Percentiles rank a stretch among this genome's conserved stretches.
Conservation (phyloP, 73 alveolate genomes). For the Paraurostyla sp. region DNA sequence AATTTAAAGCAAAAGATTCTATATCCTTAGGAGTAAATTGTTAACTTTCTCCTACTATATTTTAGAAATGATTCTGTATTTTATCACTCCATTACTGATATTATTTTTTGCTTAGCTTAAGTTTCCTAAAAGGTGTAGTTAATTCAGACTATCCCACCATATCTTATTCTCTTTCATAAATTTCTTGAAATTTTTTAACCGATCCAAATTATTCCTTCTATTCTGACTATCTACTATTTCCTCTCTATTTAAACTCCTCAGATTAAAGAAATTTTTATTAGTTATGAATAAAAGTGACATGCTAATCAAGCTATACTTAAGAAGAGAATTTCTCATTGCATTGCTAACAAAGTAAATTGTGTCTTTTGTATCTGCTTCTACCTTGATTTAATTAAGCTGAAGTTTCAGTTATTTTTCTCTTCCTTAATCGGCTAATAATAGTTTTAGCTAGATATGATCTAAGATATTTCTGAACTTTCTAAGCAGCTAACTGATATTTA, state of each 20-base stretch:
- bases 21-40: too few relatives aligned
- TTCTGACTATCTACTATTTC: neutral
- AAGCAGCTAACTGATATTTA: conserved; percentile 40
- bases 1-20: too few relatives aligned
- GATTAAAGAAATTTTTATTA: too few relatives aligned
- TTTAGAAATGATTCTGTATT: neutral
- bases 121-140: conserved; percentile 16
- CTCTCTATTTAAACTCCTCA: neutral
- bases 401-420: neutral
- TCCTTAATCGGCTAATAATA: neutral
- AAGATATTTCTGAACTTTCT: conserved; percentile 6
- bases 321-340: neutral
- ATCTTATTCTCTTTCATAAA: conserved; percentile 11
- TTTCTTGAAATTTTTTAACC: neutral
- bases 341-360: neutral
- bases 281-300: too few relatives aligned
- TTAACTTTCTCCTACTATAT: neutral
- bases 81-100: conserved; percentile 26
- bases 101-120: conserved; percentile 6
- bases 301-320: neutral
- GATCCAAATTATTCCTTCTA: neutral
- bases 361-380: neutral
- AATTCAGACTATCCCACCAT: neutral
- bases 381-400: neutral
- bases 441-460: conserved; percentile 3